Evolutionary conservation across 352 stramenopile genomes (phyloP).

Genomic region (Phytopythium oedochilum): DNA sequence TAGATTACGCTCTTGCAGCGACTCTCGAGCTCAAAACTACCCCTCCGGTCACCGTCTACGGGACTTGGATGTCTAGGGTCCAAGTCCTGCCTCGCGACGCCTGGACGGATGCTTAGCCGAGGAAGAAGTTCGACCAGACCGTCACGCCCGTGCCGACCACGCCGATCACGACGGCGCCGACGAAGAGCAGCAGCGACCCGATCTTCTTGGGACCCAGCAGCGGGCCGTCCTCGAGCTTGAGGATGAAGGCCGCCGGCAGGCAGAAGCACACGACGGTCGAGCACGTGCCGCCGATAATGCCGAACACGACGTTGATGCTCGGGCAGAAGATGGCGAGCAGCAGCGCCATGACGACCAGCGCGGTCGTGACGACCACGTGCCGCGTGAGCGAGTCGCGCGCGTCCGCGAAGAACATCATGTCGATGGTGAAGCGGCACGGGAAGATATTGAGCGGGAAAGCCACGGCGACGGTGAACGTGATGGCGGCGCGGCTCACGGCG

Average conservation of each 20-base stretch:
- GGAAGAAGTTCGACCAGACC: conserved; percentile 59
- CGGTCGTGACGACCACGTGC: conserved; percentile 59
- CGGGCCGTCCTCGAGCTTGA: conserved; percentile 78
- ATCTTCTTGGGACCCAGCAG: conserved; percentile 69
- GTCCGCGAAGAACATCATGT: conserved; percentile 88
- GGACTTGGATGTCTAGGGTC: too few relatives aligned
- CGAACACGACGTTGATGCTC: conserved; percentile 84
- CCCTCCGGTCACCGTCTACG: too few relatives aligned
- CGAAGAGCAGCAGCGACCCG: conserved; percentile 62
- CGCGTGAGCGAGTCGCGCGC: conserved; percentile 61
- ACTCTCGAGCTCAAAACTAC: too few relatives aligned
- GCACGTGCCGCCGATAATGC: conserved; percentile 82
- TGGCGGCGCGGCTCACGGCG: conserved; percentile 71
- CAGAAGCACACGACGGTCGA: conserved; percentile 84
- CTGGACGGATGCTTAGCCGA: background rate
- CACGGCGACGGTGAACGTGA: conserved; percentile 83
- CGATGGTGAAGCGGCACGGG: conserved; percentile 79
- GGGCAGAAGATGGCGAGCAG: conserved; percentile 80
- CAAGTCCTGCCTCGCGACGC: background rate
- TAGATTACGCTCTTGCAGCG: too few relatives aligned
- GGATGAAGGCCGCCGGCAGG: conserved; percentile 76
- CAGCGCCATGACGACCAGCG: conserved; percentile 61
- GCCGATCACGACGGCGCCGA: conserved; percentile 69
- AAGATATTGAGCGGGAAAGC: conserved; percentile 88
- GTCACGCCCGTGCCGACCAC: conserved; percentile 64